A percentile compares a stretch with the other conserved stretches of the same genome.
These are phyloP conservation scores for Leptomonas seymouri DNA, from an alignment of 208 protist genomes.

Conservation along the genomic window DNA sequence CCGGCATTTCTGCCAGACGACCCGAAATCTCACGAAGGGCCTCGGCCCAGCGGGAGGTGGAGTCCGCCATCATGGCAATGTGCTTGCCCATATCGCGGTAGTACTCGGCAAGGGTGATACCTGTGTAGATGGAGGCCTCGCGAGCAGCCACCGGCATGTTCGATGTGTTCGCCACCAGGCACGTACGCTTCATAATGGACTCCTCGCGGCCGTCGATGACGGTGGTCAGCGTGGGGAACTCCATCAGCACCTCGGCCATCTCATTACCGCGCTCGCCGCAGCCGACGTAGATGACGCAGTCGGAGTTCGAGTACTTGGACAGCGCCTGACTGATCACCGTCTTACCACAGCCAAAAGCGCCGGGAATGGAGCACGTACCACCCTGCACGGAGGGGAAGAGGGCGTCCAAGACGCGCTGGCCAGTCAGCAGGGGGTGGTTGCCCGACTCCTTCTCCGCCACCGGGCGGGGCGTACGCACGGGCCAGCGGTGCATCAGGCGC, in stretches of 20 bases:
- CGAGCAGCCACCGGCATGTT: constrained; percentile 99
- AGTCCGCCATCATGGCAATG: constrained; percentile 99
- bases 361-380: constrained; percentile 99
- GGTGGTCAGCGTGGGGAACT: constrained; percentile 98
- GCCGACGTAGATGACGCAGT: constrained; percentile 99
- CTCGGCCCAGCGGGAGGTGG: constrained; percentile 99
- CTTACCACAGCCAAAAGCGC: constrained; percentile 99
- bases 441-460: constrained; percentile 96
- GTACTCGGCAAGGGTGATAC: constrained; percentile 99
- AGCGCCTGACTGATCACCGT: constrained; percentile 99
- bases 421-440: constrained; percentile 98
- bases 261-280: constrained; percentile 99
- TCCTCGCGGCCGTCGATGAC: constrained; percentile 96
- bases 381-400: constrained; percentile 99
- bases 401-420: constrained; percentile 99
- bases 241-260: constrained; percentile 99
- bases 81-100: constrained; percentile 99
- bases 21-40: constrained; percentile 99
- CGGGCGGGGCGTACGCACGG: constrained; percentile 96
- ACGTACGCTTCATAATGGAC: constrained; percentile 99
- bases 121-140: constrained; percentile 99
- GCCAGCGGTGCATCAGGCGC: constrained; percentile 98
- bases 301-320: constrained; percentile 99
- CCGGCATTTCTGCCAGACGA: constrained; percentile 99
- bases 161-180: constrained; percentile 99